Evolutionary conservation across 176 grass and related monocot genomes (phyloP), one percentile per base, ranked within the genome.

Genomic region (Olyra latifolia): DNA sequence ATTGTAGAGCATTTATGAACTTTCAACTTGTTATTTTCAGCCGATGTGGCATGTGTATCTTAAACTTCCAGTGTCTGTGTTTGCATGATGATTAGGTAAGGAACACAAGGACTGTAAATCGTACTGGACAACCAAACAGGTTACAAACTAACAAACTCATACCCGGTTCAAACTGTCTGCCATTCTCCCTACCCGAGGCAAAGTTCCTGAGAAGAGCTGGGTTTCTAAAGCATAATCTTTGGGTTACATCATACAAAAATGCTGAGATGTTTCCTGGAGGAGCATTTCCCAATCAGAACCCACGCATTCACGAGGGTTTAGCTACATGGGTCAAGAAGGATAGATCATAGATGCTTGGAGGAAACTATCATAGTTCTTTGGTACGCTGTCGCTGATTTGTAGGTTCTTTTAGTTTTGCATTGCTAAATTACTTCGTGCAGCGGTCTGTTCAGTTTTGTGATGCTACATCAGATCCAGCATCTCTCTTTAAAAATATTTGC

Each of bases 181-280:
- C n/a, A n/a, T n/a, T n/a, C n/a, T n/a, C n/a, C n/a, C n/a, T n/a
- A 5, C 43, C 84, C 17, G 84, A 90, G 81, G 91, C 91, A 24
- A 90, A 87, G 25, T 87, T 93, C 77, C 48, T 93, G 17, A 89
- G 87, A 85, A 85, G 91, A 85, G 91, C 84, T 69, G 91, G 84
- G 42, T 93, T 93, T 85, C 77, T 93, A 52, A 90, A 88, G 72
- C 91, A 93, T 41, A 93, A 93, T 50, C 81, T 93, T 71, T 90
- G 91, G 87, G 91, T 93, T 54, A 93, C 91, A 56, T 38, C 84
- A 30, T 93, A 90, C 63, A 88, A 85, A 48, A 78, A 78, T 24
- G 77, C n/a, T n/a, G 88, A 93, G 81, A 90, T 90, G 88, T 88
- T 90, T 45, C 91, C 84, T 50, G 81, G 84, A 59, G 88, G 81